Evolutionary conservation across 2,329 filamentous ascomycete species (phyloP).

Genomic region (Sporothrix variecibatus): DNA sequence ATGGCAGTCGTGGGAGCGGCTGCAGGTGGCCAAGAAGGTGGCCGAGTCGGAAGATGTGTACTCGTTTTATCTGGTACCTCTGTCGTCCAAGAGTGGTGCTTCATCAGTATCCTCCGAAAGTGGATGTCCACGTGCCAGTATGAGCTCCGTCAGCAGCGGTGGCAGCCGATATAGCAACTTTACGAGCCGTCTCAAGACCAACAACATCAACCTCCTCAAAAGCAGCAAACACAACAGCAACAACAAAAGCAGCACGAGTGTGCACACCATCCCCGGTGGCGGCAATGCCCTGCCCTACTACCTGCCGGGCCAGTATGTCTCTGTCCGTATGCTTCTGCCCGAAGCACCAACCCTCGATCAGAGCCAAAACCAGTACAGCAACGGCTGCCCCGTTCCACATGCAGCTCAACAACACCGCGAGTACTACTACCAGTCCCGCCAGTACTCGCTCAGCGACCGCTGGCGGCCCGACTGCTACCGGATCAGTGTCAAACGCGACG

Average conservation of each 20-base stretch:
- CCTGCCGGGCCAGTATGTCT: slow-evolving; percentile 73
- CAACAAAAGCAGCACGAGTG: slow-evolving; percentile 32
- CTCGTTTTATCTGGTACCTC: slow-evolving; percentile 68
- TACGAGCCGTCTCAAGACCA: slow-evolving; percentile 21
- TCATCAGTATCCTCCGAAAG: not conserved
- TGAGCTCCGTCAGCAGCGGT: slow-evolving; percentile 14
- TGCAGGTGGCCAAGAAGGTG: slow-evolving; percentile 65
- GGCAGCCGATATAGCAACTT: slow-evolving; percentile 23
- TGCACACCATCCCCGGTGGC: not conserved
- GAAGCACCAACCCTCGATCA: not conserved
- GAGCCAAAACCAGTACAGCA: not conserved
- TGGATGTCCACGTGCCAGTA: slow-evolving; percentile 5
- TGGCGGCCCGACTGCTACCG: slow-evolving; percentile 61
- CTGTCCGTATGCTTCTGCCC: slow-evolving; percentile 60
- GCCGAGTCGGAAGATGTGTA: slow-evolving; percentile 68
- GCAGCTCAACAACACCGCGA: slow-evolving; percentile 38
- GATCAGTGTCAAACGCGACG: slow-evolving; percentile 70
- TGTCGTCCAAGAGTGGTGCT: not conserved
- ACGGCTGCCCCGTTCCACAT: not conserved
- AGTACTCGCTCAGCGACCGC: slow-evolving; percentile 72
- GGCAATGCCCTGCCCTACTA: slow-evolving; percentile 61
- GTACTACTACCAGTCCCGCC: slow-evolving; percentile 64
- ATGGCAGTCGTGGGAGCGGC: slow-evolving; percentile 69
- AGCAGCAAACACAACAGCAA: slow-evolving; percentile 32
- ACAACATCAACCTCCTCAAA: slow-evolving; percentile 17